A percentile compares a stretch with the other conserved stretches of the same genome.
Evolutionary conservation across 129 eudicot genomes (phyloP).

Genomic region (Silybum marianum): DNA sequence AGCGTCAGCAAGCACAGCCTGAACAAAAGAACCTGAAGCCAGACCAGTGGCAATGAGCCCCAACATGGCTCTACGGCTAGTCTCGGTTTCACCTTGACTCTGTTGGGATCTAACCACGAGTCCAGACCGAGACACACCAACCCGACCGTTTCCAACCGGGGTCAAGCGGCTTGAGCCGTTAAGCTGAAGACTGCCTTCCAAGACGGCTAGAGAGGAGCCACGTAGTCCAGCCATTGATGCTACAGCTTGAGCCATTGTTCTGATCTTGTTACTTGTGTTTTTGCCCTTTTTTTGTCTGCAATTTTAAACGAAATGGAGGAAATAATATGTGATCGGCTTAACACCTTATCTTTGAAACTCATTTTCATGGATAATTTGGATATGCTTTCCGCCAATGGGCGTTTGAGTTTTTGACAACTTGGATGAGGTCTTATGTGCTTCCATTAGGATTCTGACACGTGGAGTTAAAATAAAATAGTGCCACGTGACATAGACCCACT

Average conservation of each 20-base stretch:
- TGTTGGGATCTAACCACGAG: constrained; percentile 80
- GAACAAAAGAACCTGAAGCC: constrained; percentile 72
- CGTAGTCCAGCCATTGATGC: constrained; percentile 82
- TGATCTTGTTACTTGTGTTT: constrained; percentile 6
- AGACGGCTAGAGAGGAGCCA: constrained; percentile 73
- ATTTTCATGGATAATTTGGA: constrained; percentile 52
- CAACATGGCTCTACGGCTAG: constrained; percentile 83
- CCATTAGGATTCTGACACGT: constrained; percentile 44
- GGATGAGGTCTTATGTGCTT: constrained; percentile 43
- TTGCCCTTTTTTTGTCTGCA: not conserved
- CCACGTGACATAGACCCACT: not conserved
- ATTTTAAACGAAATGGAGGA: constrained; percentile 35
- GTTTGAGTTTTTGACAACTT: constrained; percentile 36
- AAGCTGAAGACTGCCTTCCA: constrained; percentile 72
- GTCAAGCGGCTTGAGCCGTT: constrained; percentile 53
- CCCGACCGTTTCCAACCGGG: constrained; percentile 41
- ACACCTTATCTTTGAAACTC: constrained; percentile 61
- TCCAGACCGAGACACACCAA: constrained; percentile 42
- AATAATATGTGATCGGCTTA: constrained; percentile 51
- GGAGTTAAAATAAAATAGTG: constrained; percentile 11
- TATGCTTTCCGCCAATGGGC: constrained; percentile 60
- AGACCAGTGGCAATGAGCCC: constrained; percentile 92
- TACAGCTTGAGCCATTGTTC: constrained; percentile 62
- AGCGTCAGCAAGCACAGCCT: constrained; percentile 90
- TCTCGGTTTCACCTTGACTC: constrained; percentile 57